Evolutionary conservation across 225 moss, liverwort and hornwort genomes (phyloP).

Genomic region (Physcomitrellopsis africana): DNA sequence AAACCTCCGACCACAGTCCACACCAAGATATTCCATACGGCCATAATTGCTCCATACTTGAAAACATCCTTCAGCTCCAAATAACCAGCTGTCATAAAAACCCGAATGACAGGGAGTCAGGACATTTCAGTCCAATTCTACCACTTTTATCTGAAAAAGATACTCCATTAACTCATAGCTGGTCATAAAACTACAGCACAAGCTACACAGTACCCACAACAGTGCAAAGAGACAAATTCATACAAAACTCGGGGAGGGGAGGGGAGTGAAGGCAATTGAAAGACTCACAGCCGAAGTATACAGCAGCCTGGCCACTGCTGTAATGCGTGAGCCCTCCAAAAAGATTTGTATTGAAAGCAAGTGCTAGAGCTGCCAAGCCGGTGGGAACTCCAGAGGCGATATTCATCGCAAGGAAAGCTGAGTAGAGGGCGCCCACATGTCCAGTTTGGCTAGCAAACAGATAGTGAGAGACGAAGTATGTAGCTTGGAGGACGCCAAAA

Average conservation of each 20-base stretch:
- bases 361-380: constrained; percentile 77
- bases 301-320: constrained; percentile 99
- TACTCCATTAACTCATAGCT: no score
- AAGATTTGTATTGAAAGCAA: constrained; percentile 94
- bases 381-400: constrained; percentile 92
- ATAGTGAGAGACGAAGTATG: constrained; percentile 92
- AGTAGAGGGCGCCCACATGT: constrained; percentile 96
- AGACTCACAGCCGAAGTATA: constrained; percentile 84
- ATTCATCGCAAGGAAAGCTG: constrained; percentile 95
- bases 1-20: constrained; percentile 88
- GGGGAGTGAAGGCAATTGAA: constrained; percentile 5
- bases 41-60: constrained; percentile 89
- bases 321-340: constrained; percentile 94
- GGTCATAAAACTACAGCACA: no score
- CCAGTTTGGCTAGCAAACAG: constrained; percentile 99
- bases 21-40: constrained; percentile 79
- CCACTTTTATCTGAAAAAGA: no score
- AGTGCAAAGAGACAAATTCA: no score
- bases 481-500: constrained; percentile 85
- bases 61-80: constrained; percentile 90
- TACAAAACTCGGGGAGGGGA: background rate
- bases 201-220: no score
- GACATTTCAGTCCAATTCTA: no score
- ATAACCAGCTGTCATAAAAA: constrained; percentile 73
- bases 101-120: background rate